A percentile compares a stretch with the other conserved stretches of the same genome.
These are phyloP conservation scores for Fusarium aywerte DNA, from an alignment of 2,329 filamentous ascomycete genomes.

Conservation along the genomic window DNA sequence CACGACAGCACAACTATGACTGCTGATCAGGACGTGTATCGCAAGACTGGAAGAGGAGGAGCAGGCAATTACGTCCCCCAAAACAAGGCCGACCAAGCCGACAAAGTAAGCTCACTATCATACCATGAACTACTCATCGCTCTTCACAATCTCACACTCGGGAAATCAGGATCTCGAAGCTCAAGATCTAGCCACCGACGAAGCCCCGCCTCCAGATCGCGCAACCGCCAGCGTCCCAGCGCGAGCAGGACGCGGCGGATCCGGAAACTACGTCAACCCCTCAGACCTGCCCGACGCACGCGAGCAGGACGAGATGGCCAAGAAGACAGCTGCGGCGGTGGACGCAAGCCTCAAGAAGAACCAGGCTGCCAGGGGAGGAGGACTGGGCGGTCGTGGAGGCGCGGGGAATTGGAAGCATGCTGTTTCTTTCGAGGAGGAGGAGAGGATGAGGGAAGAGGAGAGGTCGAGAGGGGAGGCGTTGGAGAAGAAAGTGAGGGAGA, in stretches of 20 bases:
- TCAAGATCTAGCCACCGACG: conserved; percentile 46
- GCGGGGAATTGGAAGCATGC: conserved; percentile 63
- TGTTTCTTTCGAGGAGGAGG: conserved; percentile 43
- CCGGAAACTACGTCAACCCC: conserved; percentile 67
- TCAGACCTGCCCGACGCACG: conserved; percentile 48
- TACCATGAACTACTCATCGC: background rate
- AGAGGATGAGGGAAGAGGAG: conserved; percentile 40
- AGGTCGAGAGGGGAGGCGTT: conserved; percentile 52
- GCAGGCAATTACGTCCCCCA: conserved; percentile 69
- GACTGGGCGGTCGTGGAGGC: conserved; percentile 62
- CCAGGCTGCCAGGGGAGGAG: conserved; percentile 36
- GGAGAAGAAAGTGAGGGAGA: conserved; percentile 56
- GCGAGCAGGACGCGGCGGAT: conserved; percentile 67
- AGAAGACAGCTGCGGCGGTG: conserved; percentile 51
- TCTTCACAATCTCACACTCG: background rate
- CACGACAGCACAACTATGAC: conserved; percentile 31
- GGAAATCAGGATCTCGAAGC: conserved; percentile 55
- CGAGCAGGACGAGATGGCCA: conserved; percentile 51
- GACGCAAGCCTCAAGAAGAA: conserved; percentile 47
- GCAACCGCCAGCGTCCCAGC: conserved; percentile 50
- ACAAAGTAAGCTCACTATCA: conserved; percentile 43
- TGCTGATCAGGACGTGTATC: conserved; percentile 57
- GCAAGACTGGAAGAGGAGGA: conserved; percentile 68
- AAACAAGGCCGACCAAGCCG: conserved; percentile 61
- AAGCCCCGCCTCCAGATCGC: conserved; percentile 42